Evolutionary conservation across 73 alveolate species (phyloP), one percentile per base, ranked within the genome.

Genomic region (Stentor roeselii): DNA sequence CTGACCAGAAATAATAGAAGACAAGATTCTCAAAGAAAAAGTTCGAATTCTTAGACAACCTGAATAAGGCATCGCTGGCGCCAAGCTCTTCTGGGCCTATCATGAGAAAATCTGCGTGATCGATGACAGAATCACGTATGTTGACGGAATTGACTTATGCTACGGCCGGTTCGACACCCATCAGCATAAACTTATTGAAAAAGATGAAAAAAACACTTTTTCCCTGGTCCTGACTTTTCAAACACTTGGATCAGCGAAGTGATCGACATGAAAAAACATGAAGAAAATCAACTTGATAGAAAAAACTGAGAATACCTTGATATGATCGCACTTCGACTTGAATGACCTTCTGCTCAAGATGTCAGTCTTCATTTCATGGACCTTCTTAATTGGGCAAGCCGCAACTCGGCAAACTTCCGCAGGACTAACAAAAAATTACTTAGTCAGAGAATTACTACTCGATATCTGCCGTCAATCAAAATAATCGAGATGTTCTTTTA

Each of bases 71-170:
- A 60, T 91, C 32, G 50, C 78, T 2, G 78, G 59, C 1, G 84
- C n/a, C 6, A 90, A 88, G 4, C 75, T 87, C 31, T 75, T 92
- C 59, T 97, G 99, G 99, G 85, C 98, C 36, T 98, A 97, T 93
- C 99, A 97, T 88, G 99, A 95, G 61, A 97, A 97, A 90, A 87
- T 97, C 82, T 97, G 92, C 2, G 94, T 97, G 36, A 90, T 97
- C 11, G 99, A 97, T 85, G 90, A 96, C 58, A 67, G 82, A 61
- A 84, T 95, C 4, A 98, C 93, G 0, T 97, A 92, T 88, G 82
- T 97, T 36, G 99, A 99, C 59, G 99, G 99, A 38, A 74, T 97
- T 31, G 99, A 97, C 83, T 86, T 95, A 42, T 97, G 99, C 88
- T 92, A 88, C 89, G 99, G 99, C 0, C 84, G 99, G 86, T 95